Conservation (phyloP, 1,284 basidiomycete species). For the Crucibulum parvulum region DNA sequence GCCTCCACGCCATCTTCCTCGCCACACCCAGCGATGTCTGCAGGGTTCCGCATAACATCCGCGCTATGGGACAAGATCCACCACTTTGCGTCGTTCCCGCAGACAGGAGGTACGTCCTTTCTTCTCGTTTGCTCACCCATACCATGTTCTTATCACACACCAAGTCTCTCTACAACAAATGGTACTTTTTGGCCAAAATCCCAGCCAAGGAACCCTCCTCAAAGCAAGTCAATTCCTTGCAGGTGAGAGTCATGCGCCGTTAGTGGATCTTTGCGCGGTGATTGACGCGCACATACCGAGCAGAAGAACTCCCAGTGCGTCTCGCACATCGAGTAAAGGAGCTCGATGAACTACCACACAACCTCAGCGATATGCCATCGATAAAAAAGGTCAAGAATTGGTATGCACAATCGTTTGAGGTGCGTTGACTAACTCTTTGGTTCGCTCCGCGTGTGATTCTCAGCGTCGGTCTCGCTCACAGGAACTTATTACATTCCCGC, state of each 20-base stretch:
- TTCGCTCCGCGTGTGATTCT: slow-evolving; percentile 7
- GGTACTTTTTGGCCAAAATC: slow-evolving; percentile 89
- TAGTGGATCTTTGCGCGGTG: background rate
- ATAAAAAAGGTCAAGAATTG: slow-evolving; percentile 98
- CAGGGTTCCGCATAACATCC: slow-evolving; percentile 75
- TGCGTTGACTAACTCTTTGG: slow-evolving; percentile 42
- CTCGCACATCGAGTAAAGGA: slow-evolving; percentile 97
- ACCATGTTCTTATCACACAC: background rate
- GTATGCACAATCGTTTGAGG: slow-evolving; percentile 99
- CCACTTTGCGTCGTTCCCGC: slow-evolving; percentile 94
- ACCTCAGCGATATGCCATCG: slow-evolving; percentile 90
- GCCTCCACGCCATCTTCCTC: background rate
- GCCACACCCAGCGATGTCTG: slow-evolving; percentile 45
- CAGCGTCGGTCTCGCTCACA: slow-evolving; percentile 35
- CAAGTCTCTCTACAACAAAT: slow-evolving; percentile 93
- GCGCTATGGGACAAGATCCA: slow-evolving; percentile 93
- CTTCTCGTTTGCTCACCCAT: background rate
- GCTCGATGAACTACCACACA: slow-evolving; percentile 93
- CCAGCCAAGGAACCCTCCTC: slow-evolving; percentile 86
- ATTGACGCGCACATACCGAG: background rate
- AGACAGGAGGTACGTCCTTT: slow-evolving; percentile 78
- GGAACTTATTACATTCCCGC: slow-evolving; percentile 89
- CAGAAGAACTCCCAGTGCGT: slow-evolving; percentile 93
- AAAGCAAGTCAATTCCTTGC: slow-evolving; percentile 87
- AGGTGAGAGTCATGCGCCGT: slow-evolving; percentile 45